Evolutionary conservation across 257 asterid species (phyloP).

Genomic region (Solanum stenotomum): DNA sequence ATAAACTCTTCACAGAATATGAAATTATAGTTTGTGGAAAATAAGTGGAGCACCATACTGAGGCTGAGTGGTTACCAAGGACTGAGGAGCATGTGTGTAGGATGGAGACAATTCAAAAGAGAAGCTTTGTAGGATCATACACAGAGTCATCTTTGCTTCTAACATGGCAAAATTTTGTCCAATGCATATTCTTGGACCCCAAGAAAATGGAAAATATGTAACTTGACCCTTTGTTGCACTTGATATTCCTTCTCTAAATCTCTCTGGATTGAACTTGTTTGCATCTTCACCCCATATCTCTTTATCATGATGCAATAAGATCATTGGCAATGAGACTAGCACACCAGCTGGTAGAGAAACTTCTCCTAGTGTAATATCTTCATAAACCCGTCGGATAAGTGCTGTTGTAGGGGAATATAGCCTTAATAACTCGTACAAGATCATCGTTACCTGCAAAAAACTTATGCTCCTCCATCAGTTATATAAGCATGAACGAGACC

Average conservation of each 20-base stretch:
- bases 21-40: slow-evolving; percentile 7
- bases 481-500: too few relatives aligned
- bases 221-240: slow-evolving; percentile 7
- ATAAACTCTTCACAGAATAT: neutral
- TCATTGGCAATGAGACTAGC: slow-evolving; percentile 5
- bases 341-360: slow-evolving; percentile 8
- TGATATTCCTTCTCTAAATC: slow-evolving; percentile 18
- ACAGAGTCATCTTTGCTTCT: slow-evolving; percentile 20
- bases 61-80: slow-evolving; percentile 12
- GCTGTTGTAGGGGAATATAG: slow-evolving; percentile 13
- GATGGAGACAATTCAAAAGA: slow-evolving; percentile 24
- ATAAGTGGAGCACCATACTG: slow-evolving; percentile 21
- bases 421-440: slow-evolving; percentile 18
- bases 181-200: slow-evolving; percentile 34
- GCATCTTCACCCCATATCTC: slow-evolving; percentile 31
- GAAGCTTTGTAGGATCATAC: slow-evolving; percentile 24
- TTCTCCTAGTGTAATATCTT: slow-evolving; percentile 16
- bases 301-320: slow-evolving; percentile 15
- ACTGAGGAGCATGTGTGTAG: slow-evolving; percentile 21
- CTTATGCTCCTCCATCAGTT: too few relatives aligned
- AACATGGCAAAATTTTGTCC: slow-evolving; percentile 24
- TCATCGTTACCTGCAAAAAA: slow-evolving; percentile 18
- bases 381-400: neutral
- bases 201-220: slow-evolving; percentile 17
- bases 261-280: slow-evolving; percentile 21